These are phyloP conservation scores for Thymus mandschuricus DNA, from an alignment of 257 asterid species.

Conservation along the genomic window DNA sequence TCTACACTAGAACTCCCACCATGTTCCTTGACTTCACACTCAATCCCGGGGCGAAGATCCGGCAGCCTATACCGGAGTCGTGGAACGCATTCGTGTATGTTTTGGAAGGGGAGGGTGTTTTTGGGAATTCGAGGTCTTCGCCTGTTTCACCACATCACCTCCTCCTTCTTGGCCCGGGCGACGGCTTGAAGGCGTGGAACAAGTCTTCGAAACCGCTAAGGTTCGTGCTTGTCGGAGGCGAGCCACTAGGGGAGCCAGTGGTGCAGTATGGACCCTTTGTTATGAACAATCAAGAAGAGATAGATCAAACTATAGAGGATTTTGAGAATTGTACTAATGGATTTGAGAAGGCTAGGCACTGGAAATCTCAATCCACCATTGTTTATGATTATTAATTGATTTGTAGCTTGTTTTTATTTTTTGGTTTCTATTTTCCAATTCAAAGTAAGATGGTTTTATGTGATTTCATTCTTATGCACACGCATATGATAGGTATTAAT, in stretches of 20 bases:
- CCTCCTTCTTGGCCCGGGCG: slow-evolving; percentile 67
- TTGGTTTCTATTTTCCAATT: not conserved
- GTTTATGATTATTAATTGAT: slow-evolving; percentile 38
- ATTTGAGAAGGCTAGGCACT: slow-evolving; percentile 78
- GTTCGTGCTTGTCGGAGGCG: slow-evolving; percentile 75
- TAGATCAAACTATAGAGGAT: slow-evolving; percentile 77
- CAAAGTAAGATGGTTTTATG: not conserved
- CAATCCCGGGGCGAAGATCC: slow-evolving; percentile 58
- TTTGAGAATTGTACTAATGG: slow-evolving; percentile 73
- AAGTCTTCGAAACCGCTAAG: slow-evolving; percentile 54
- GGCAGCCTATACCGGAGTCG: slow-evolving; percentile 60
- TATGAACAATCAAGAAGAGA: slow-evolving; percentile 76
- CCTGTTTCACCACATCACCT: slow-evolving; percentile 63
- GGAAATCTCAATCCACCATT: slow-evolving; percentile 68
- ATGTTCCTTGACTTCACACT: slow-evolving; percentile 86
- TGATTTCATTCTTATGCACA: not conserved
- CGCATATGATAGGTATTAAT: too few relatives aligned
- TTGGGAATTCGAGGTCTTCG: slow-evolving; percentile 46
- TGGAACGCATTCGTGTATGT: slow-evolving; percentile 89
- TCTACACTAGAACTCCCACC: slow-evolving; percentile 80
- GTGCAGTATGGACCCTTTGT: slow-evolving; percentile 91
- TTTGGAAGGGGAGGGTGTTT: slow-evolving; percentile 78
- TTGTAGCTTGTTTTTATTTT: not conserved
- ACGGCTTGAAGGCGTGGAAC: slow-evolving; percentile 73
- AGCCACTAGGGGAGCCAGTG: slow-evolving; percentile 83